Base-by-base conservation (phyloP, 2,329 filamentous ascomycete genomes). In the Capronia epimyces region DNA sequence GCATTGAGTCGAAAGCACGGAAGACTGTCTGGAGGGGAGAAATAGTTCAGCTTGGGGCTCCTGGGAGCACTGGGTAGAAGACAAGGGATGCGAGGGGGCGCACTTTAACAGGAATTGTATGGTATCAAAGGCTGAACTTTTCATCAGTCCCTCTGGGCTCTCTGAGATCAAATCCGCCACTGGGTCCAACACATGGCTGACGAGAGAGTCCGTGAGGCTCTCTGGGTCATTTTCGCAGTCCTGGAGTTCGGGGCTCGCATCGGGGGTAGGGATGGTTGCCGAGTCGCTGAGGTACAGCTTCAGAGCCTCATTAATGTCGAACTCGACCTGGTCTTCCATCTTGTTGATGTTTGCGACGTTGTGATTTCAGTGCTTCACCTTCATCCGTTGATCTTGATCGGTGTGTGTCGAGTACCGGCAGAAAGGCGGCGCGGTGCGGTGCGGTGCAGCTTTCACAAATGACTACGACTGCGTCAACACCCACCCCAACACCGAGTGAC, bases 221-320 rank as follows among this genome's bases (percentile, higher is more conserved):
- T 96, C 89, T 45, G 89, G 87, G 62, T 96, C 89, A 68, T 87
- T 86, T 74, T 97, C 93, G 79, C 88, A 94, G 67, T 97, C 91
- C 62, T 89, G 78, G 16, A 98, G 81, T 53, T 86, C 81, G 39
- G 83, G 71, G 62, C 93, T 86, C 49, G 90, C 93, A 68, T 97
- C 91, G 37, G 87, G 84, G 2, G 90, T 96, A 6, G 86, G 76
- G 49, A 97, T 86, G 32, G 82, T 80, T 40, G 83, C 76, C 7
- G 93, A 91, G 68, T 97, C 91, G 71, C 89, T 94, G 80, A 96
- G 87, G 72, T 96, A 98, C 68, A 88, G 81, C 77, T 95, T 96
- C 69, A 97, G 85, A 60, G 89, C 89, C 75, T 95, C 86, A 69
- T 96, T 95, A 71, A 98, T 88, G 69, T 97, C 88, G 73, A 98